phyloP scores from a whole-genome alignment of 2,329 filamentous ascomycete genomes.

The Teratosphaeria zuluensis region DNA sequence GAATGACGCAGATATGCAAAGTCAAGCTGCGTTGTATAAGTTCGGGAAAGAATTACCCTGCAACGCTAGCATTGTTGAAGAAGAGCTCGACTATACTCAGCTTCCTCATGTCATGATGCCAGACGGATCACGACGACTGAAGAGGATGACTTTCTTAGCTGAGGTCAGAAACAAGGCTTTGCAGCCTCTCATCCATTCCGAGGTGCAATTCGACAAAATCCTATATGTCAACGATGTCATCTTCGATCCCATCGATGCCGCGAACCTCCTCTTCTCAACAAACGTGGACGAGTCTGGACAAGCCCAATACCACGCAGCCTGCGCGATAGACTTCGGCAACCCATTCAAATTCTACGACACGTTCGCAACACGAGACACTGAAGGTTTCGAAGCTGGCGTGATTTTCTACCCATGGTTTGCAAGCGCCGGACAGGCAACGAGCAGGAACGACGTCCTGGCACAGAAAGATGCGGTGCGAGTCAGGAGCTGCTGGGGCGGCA shows the following conservation, averaged over 20 bases:
- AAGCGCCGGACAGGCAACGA: slow-evolving; percentile 39
- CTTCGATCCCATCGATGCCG: slow-evolving; percentile 49
- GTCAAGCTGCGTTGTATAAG: slow-evolving; percentile 43
- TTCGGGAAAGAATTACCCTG: slow-evolving; percentile 43
- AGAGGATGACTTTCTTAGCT: slow-evolving; percentile 64
- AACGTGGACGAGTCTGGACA: slow-evolving; percentile 33
- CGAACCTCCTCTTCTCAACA: slow-evolving; percentile 55
- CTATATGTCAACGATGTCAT: slow-evolving; percentile 59
- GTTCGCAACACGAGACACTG: slow-evolving; percentile 42
- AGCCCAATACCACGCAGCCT: slow-evolving; percentile 54
- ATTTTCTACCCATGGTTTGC: slow-evolving; percentile 62
- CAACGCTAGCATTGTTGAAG: slow-evolving; percentile 46
- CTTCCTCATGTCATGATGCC: slow-evolving; percentile 54
- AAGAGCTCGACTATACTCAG: slow-evolving; percentile 46
- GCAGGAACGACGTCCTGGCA: slow-evolving; percentile 51
- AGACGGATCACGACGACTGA: slow-evolving; percentile 53
- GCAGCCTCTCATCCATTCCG: slow-evolving; percentile 46
- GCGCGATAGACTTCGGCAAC: slow-evolving; percentile 54
- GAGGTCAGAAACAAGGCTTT: slow-evolving; percentile 63
- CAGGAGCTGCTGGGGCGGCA: slow-evolving; percentile 67
- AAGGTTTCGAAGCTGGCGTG: slow-evolving; percentile 54
- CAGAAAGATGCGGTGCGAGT: slow-evolving; percentile 58
- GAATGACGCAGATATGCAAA: slow-evolving; percentile 53
- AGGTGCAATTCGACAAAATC: slow-evolving; percentile 43
- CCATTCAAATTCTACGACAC: background rate